Evolutionary conservation across 1,284 basidiomycete species (phyloP).

Genomic region (Mycosarcoma maydis): DNA sequence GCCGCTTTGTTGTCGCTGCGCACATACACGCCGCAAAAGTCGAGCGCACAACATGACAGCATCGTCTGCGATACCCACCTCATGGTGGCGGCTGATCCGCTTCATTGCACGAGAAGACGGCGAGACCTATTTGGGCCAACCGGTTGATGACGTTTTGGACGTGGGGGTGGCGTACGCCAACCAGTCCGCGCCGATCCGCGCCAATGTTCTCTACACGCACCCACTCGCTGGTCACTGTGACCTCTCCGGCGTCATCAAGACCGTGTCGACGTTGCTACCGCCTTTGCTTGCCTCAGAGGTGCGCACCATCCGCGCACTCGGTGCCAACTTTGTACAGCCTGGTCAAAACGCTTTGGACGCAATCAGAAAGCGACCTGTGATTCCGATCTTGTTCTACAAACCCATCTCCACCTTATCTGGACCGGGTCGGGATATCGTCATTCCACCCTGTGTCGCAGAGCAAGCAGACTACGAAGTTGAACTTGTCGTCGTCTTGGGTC

Average conservation of each 20-base stretch:
- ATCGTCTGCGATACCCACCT: conserved; percentile 2
- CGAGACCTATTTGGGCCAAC: conserved; percentile 48
- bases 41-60: too few relatives aligned
- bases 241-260: conserved; percentile 32
- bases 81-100: conserved; percentile 54
- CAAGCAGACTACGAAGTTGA: conserved; percentile 60
- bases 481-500: conserved; percentile 45
- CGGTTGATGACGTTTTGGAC: conserved; percentile 37
- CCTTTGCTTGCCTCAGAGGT: conserved; percentile 29
- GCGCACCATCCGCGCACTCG: conserved; percentile 32
- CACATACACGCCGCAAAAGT: too few relatives aligned
- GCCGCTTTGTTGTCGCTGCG: background rate
- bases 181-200: conserved; percentile 7
- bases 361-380: conserved; percentile 20
- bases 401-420: conserved; percentile 33
- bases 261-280: conserved; percentile 41
- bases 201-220: conserved; percentile 29
- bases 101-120: conserved; percentile 56
- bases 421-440: conserved; percentile 33
- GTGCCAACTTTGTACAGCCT: conserved; percentile 48
- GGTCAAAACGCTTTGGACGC: conserved; percentile 32
- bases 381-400: conserved; percentile 61
- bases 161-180: conserved; percentile 43
- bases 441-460: conserved; percentile 36
- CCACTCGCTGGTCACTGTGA: conserved; percentile 12